phyloP scores from a whole-genome alignment of 306 rosid species.

The Dalbergia cochinchinensis region DNA sequence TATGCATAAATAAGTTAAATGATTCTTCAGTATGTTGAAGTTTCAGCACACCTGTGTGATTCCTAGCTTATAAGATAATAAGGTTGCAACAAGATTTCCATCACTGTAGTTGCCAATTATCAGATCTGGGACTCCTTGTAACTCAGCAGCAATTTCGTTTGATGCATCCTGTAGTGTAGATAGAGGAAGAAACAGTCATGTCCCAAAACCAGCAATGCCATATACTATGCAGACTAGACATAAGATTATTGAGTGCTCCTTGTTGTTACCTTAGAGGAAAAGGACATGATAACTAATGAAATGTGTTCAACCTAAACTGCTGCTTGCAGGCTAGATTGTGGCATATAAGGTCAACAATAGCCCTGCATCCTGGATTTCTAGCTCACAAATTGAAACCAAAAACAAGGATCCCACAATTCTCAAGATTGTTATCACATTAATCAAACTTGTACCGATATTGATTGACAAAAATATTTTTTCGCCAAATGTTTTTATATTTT shows the following conservation, averaged over 20 bases:
- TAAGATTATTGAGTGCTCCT: conserved; percentile 5
- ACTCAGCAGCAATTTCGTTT: conserved; percentile 53
- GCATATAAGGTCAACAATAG: neutral
- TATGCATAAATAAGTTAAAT: conserved; percentile 1
- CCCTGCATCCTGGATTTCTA: conserved; percentile 4
- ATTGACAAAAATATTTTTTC: neutral
- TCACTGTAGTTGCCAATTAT: conserved; percentile 59
- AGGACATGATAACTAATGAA: conserved; percentile 25
- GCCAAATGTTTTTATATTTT: conserved; percentile 1
- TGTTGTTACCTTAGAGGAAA: conserved; percentile 2
- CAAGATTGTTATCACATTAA: conserved; percentile 2
- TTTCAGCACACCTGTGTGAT: conserved; percentile 55
- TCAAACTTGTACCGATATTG: neutral
- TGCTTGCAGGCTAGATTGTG: conserved; percentile 23
- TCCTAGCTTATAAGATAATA: conserved; percentile 55
- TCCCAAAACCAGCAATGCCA: conserved; percentile 14
- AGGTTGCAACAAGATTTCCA: conserved; percentile 63
- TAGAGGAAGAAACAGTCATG: conserved; percentile 1
- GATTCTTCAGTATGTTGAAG: neutral
- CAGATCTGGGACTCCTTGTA: conserved; percentile 59
- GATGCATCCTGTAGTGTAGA: conserved; percentile 45
- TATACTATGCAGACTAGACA: conserved; percentile 13
- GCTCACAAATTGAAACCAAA: neutral
- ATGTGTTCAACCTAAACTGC: conserved; percentile 27
- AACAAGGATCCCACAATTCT: conserved; percentile 1